These are phyloP conservation scores for Trichoderma afroharzianum DNA, from an alignment of 2,329 filamentous ascomycete species.

Conservation along the genomic window DNA sequence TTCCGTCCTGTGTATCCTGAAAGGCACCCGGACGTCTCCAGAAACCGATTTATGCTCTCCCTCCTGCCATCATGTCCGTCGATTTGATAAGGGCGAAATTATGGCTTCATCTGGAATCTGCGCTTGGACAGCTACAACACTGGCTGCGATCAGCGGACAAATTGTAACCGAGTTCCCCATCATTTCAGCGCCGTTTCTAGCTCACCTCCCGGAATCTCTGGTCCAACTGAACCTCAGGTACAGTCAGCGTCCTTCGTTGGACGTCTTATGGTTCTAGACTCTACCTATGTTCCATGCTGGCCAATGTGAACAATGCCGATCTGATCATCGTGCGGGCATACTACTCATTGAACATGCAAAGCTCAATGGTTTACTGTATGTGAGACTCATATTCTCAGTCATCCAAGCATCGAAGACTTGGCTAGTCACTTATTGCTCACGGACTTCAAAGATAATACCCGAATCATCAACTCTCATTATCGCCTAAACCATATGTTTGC, in stretches of 20 bases:
- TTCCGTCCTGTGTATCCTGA: not conserved
- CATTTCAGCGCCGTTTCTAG: no score
- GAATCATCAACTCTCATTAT: conserved; percentile 8
- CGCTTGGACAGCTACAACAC: not conserved
- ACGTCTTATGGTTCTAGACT: not conserved
- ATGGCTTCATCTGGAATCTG: not conserved
- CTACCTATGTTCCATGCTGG: not conserved
- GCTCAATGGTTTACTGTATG: not conserved
- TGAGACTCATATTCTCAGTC: not conserved
- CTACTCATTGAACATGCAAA: not conserved
- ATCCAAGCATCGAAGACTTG: not conserved
- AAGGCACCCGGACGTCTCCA: not conserved
- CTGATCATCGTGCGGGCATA: not conserved
- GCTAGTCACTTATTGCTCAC: not conserved
- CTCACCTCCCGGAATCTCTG: not conserved
- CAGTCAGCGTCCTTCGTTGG: not conserved
- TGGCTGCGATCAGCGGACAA: not conserved
- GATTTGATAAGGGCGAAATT: not conserved
- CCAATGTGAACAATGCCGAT: not conserved
- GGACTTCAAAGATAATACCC: not conserved
- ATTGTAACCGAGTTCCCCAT: no score
- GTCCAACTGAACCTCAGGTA: not conserved
- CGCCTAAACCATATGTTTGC: not conserved
- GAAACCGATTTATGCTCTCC: not conserved
- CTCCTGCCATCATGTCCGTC: not conserved